Conservation (phyloP, 257 asterid genomes). For the Solanum neorickii region DNA sequence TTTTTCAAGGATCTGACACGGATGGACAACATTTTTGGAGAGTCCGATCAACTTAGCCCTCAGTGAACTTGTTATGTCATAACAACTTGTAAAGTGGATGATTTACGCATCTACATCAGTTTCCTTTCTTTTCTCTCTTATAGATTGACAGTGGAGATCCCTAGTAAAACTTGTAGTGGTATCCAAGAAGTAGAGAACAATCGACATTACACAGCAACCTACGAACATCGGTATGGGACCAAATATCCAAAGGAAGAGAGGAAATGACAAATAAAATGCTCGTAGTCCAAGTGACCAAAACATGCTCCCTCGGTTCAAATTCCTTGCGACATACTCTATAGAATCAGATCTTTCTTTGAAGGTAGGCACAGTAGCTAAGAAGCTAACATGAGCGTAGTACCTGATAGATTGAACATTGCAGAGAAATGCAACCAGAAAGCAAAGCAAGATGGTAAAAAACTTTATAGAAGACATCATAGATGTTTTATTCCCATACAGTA, state of each 20-base stretch:
- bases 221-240: conserved; percentile 73
- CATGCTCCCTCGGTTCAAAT: conserved; percentile 55
- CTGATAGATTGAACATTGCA: conserved; percentile 69
- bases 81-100: background rate
- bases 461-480: conserved; percentile 41
- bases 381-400: conserved; percentile 76
- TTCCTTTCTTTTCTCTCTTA: conserved; percentile 9
- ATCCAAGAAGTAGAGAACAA: conserved; percentile 58
- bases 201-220: conserved; percentile 43
- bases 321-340: conserved; percentile 51
- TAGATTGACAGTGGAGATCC: conserved; percentile 31
- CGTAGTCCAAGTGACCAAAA: conserved; percentile 80
- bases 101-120: conserved; percentile 27
- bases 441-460: conserved; percentile 53
- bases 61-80: background rate
- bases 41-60: background rate
- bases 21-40: too few relatives aligned
- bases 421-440: conserved; percentile 71
- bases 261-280: conserved; percentile 74
- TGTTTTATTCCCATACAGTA: conserved; percentile 30
- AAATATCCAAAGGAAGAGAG: conserved; percentile 70
- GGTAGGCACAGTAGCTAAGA: conserved; percentile 56
- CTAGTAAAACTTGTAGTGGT: conserved; percentile 53
- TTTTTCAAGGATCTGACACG: too few relatives aligned
- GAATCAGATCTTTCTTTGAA: conserved; percentile 33